phyloP scores from a whole-genome alignment of 495 filamentous ascomycete species.

The Aspergillus affinis region DNA sequence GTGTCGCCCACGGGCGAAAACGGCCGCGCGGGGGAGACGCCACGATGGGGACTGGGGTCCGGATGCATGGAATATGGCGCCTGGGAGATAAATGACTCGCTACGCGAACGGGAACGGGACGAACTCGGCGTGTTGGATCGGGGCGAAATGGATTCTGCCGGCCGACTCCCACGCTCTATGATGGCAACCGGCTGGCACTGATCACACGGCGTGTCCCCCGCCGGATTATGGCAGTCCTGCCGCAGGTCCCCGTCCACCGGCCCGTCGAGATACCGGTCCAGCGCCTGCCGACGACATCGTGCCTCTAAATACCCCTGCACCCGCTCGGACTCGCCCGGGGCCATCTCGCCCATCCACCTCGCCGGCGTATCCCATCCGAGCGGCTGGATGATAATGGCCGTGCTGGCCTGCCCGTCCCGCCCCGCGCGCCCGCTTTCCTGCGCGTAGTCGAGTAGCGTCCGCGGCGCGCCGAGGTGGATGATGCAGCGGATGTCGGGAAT shows the following conservation, averaged over 20 bases:
- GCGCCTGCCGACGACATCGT: neutral
- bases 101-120: neutral
- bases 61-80: neutral
- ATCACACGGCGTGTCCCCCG: neutral
- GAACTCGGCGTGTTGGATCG: too few species aligned
- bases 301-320: conserved; percentile 2
- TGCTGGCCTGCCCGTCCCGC: conserved; percentile 15
- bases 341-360: neutral
- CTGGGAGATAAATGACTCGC: neutral
- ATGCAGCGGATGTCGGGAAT: conserved; percentile 22
- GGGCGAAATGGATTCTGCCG: neutral
- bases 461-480: conserved; percentile 17
- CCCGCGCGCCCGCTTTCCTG: conserved; percentile 27
- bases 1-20: neutral
- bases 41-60: neutral
- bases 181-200: neutral
- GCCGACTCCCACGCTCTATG: too few species aligned
- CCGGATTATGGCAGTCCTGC: neutral
- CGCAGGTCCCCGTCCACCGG: neutral
- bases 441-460: conserved; percentile 19
- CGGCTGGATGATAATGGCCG: conserved; percentile 17
- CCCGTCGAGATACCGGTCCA: conserved; percentile 7
- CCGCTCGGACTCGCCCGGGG: neutral
- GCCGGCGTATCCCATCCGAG: neutral
- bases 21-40: neutral